A percentile compares a stretch with the other conserved stretches of the same genome.
These are phyloP conservation scores for Boletus subcaerulescens DNA, from an alignment of 768 basidiomycete genomes.

Conservation along the genomic window DNA sequence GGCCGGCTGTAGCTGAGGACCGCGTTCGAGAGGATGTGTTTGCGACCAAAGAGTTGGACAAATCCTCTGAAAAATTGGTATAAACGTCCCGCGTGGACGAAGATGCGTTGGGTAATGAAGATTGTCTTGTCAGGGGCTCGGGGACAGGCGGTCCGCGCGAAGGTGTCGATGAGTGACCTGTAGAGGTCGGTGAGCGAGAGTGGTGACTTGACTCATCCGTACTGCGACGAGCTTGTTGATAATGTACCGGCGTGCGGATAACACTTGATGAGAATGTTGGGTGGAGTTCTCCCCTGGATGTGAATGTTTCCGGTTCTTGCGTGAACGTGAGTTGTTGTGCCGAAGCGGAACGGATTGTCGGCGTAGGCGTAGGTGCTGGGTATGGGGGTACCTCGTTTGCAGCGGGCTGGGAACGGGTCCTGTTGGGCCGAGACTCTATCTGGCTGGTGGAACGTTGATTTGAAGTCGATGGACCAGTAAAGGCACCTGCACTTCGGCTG, in stretches of 20 bases:
- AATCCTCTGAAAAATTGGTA: constrained; percentile 27
- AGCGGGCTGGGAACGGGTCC: constrained; percentile 22
- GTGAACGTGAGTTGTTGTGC: constrained; percentile 14
- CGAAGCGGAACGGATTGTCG: constrained; percentile 16
- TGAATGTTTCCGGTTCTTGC: constrained; percentile 45
- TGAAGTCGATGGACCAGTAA: constrained; percentile 16
- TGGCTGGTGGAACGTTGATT: constrained; percentile 15
- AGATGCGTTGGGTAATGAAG: constrained; percentile 24
- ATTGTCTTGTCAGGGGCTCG: constrained; percentile 23
- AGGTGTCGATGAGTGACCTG: constrained; percentile 12
- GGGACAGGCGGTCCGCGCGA: constrained; percentile 18
- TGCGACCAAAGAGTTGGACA: constrained; percentile 19
- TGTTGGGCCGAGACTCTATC: constrained; percentile 17
- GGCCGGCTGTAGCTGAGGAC: background rate
- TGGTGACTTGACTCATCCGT: constrained; percentile 21
- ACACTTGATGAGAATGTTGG: constrained; percentile 69
- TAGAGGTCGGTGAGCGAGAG: constrained; percentile 26
- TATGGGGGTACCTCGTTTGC: constrained; percentile 23
- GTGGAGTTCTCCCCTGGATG: constrained; percentile 49
- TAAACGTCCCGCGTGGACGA: constrained; percentile 21
- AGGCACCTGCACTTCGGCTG: constrained; percentile 3
- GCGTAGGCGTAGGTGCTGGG: constrained; percentile 31
- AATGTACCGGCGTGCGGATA: constrained; percentile 67
- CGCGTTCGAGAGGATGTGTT: constrained; percentile 18
- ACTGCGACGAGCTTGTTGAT: constrained; percentile 32